A percentile compares a stretch with the other conserved stretches of the same genome.
Evolutionary conservation across 192 early-diverging fungal genomes (phyloP).

Genomic region (Globomyces pollinis-pini): DNA sequence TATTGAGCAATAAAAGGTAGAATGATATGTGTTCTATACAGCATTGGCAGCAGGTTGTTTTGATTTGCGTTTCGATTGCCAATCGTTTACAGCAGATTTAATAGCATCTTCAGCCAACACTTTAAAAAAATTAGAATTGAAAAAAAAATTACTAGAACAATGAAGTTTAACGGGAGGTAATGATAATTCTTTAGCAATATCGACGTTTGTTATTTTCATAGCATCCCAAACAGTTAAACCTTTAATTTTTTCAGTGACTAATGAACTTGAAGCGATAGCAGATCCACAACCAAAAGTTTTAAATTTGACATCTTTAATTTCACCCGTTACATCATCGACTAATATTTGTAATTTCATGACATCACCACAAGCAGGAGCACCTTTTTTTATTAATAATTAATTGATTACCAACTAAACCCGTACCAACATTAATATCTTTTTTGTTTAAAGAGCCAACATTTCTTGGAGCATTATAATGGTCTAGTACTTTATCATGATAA

Average conservation of each 20-base stretch:
- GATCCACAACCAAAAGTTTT: conserved; percentile 98
- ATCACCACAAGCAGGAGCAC: conserved; percentile 52
- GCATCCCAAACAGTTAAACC: conserved; percentile 91
- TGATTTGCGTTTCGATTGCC: conserved; percentile 66
- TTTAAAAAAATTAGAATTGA: conserved; percentile 35
- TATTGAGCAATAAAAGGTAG: too few relatives aligned
- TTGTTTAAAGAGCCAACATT: conserved; percentile 93
- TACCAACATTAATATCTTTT: conserved; percentile 81
- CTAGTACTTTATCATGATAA: conserved; percentile 67
- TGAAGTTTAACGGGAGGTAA: conserved; percentile 96
- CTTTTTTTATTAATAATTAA: conserved; percentile 11
- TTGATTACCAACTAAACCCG: conserved; percentile 64
- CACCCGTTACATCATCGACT: conserved; percentile 82
- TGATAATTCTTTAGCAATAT: conserved; percentile 92
- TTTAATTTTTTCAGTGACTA: conserved; percentile 91
- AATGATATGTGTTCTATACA: neutral
- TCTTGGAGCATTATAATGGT: conserved; percentile 94
- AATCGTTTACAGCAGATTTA: conserved; percentile 97
- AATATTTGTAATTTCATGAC: conserved; percentile 84
- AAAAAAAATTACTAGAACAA: conserved; percentile 76
- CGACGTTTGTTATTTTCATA: conserved; percentile 87
- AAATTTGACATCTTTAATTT: conserved; percentile 94
- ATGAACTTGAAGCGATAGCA: conserved; percentile 87
- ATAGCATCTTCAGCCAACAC: conserved; percentile 99
- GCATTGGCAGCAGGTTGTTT: neutral